Percentiles rank a stretch among this genome's conserved stretches.
Conservation (phyloP, 1,284 basidiomycete genomes). For the Tilletia setariae region DNA sequence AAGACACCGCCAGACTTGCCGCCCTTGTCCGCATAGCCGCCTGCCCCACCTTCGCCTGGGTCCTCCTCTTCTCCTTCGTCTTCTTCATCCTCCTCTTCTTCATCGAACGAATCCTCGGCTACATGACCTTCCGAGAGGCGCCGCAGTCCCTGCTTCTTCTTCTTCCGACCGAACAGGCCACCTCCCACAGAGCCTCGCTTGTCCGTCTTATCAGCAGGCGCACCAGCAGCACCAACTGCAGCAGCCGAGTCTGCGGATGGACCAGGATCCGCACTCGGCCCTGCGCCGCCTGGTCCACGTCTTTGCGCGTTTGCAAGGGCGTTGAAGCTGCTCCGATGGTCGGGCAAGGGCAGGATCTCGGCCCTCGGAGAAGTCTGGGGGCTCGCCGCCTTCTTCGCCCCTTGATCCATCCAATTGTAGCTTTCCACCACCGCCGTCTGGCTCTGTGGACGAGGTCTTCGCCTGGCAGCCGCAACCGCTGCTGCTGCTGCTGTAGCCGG, state of each 20-base stretch:
- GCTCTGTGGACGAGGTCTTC: constrained; percentile 10
- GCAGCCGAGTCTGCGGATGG: background rate
- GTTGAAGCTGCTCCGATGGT: constrained; percentile 4
- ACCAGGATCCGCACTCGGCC: background rate
- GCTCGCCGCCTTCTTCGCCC: background rate
- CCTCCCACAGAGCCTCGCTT: background rate
- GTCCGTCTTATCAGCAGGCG: background rate
- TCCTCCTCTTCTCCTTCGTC: constrained; percentile 12
- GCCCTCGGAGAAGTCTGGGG: background rate
- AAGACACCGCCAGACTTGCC: background rate
- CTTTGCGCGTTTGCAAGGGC: background rate
- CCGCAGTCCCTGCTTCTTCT: background rate
- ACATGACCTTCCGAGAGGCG: background rate
- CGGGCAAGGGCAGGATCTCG: background rate
- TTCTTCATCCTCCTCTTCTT: constrained; percentile 15
- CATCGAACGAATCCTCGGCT: constrained; percentile 6
- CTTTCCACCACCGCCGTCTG: constrained; percentile 5
- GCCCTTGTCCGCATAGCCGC: background rate
- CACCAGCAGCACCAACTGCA: background rate
- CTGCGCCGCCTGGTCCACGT: background rate
- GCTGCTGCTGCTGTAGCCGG: background rate
- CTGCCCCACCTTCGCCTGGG: background rate
- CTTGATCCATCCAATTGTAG: constrained; percentile 1
- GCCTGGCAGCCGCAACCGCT: background rate
- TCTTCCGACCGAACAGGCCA: constrained; percentile 1